phyloP scores from a whole-genome alignment of 805 yeast species.

The Zygosaccharomyces kombuchaensis region DNA sequence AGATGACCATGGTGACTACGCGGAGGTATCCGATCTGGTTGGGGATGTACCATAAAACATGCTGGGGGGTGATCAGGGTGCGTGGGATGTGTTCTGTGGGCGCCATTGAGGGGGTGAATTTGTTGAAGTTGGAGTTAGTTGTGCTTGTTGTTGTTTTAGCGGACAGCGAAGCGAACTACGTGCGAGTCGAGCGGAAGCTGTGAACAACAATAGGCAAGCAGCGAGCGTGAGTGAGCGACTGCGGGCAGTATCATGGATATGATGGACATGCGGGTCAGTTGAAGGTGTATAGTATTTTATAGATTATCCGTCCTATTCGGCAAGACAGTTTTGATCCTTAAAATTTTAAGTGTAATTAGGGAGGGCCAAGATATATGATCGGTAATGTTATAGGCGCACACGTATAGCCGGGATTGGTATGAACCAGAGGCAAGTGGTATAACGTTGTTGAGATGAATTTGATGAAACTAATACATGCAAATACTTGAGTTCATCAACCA shows the following conservation, averaged over 20 bases:
- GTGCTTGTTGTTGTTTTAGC: background rate
- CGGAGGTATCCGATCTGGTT: slow-evolving; percentile 88
- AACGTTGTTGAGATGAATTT: no score
- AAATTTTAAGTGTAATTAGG: no score
- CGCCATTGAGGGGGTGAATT: background rate
- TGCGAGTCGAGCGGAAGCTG: background rate
- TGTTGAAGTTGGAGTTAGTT: background rate
- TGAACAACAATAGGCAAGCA: background rate
- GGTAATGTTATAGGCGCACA: no score
- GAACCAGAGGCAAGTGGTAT: no score
- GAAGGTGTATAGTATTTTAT: no score
- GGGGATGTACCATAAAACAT: slow-evolving; percentile 78
- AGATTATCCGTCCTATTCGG: no score
- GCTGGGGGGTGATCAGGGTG: slow-evolving; percentile 38
- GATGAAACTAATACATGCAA: no score
- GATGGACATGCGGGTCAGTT: no score
- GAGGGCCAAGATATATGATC: no score
- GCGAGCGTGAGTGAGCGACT: background rate
- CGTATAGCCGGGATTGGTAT: no score
- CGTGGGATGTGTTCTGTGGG: background rate
- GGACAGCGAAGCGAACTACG: background rate
- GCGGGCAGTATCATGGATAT: background rate
- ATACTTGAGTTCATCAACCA: no score
- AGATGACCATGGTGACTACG: slow-evolving; percentile 73
- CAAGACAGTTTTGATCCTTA: no score